Base-by-base conservation (phyloP, 2,329 filamentous ascomycete species). In the Cladophialophora yegresii region DNA sequence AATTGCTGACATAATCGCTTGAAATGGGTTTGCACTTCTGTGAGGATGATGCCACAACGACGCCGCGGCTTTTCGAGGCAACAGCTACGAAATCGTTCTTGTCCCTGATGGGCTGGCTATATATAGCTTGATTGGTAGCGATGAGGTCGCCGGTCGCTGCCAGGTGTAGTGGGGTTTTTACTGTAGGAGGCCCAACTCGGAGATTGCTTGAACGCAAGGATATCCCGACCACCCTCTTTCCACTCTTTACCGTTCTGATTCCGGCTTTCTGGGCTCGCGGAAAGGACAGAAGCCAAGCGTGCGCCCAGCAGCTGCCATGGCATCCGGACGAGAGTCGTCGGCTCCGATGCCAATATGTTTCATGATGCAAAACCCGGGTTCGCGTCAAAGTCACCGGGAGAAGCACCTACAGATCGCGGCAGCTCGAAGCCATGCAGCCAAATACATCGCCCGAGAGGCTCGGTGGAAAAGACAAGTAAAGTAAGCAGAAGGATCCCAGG, bases 391-490 rank as follows among this genome's bases (percentile, higher is more conserved):
- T 23, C 23, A 40, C 2, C 55, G 30, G 16, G 55, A 58, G 22
- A 58, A 33, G 6, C 40, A 28, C 40, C 36, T 13, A 28, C 30
- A 58, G 23, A 58, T 58, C 30, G 40, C 55, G 45, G 33, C 26
- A 9, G 55, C 55, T 28, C 36, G 55, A 58, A 58, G 55, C 16
- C 55, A 58, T 20, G 36, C 55, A 5, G 55, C 55, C 22, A 58
- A 32, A 23, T 20, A 47, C 45, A 45, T 58, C 20, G 55, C 33
- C 12, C 36, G 55, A 32, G 26, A 45, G 12, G 40, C 40, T 32
- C 55, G 55, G 9, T 58, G 55, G 55, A 22, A 58, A 20, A 49
- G 55, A 40, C 36, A 45, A 45, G 30, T 49, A 1, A 49, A 26
- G 55, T 58, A 30, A 13, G 45, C 23, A 47, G 23, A 45, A 30